These are phyloP conservation scores for Tetrapisispora fleetii DNA, from an alignment of 805 yeast genomes.

Conservation along the genomic window DNA sequence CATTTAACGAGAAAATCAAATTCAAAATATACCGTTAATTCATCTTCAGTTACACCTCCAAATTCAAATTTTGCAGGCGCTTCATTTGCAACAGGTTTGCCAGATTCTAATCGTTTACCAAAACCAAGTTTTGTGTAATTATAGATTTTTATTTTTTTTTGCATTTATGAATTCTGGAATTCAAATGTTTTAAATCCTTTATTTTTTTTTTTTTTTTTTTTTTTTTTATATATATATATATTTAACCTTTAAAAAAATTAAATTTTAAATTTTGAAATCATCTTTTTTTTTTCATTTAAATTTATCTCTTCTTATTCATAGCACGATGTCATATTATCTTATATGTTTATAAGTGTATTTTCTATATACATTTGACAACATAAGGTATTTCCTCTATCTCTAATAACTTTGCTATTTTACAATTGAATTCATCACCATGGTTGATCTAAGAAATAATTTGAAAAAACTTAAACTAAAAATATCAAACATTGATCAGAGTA, in stretches of 20 bases:
- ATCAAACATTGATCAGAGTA: not conserved
- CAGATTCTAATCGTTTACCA: constrained; percentile 25
- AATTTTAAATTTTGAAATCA: not conserved
- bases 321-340: too few species aligned
- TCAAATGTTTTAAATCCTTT: not conserved
- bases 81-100: constrained; percentile 27
- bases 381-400: not conserved
- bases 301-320: not conserved
- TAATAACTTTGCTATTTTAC: too few species aligned
- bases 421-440: not conserved
- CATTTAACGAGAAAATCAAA: not conserved
- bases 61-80: constrained; percentile 26
- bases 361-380: too few species aligned
- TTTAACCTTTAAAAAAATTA: not conserved
- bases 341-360: not conserved
- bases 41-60: not conserved
- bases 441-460: not conserved
- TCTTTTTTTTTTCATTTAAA: not conserved
- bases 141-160: not conserved
- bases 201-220: not conserved
- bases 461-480: not conserved
- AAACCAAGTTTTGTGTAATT: constrained; percentile 17
- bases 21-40: not conserved
- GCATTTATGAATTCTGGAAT: not conserved
- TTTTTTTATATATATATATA: too few species aligned